phyloP scores from a whole-genome alignment of 352 stramenopile genomes.

The Phytophthora syringae region DNA sequence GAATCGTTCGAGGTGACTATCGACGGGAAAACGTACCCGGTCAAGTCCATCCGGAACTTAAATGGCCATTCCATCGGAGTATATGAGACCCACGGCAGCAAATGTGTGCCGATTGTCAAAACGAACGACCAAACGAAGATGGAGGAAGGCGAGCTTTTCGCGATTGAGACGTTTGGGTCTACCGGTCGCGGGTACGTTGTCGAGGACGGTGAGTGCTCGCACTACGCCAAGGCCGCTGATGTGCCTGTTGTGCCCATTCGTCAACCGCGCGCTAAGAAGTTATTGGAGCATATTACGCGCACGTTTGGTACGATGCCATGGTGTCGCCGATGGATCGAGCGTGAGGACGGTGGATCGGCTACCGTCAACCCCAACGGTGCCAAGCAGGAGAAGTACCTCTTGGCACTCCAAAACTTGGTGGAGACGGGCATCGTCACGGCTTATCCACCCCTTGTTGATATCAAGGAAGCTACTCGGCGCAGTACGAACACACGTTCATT shows the following conservation, averaged over 20 bases:
- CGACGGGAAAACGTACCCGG: constrained; percentile 94
- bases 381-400: constrained; percentile 98
- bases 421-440: constrained; percentile 95
- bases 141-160: constrained; percentile 98
- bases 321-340: constrained; percentile 97
- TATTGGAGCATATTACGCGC: constrained; percentile 98
- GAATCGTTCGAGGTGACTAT: constrained; percentile 98
- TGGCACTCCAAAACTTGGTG: constrained; percentile 97
- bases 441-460: constrained; percentile 97
- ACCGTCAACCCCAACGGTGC: constrained; percentile 92
- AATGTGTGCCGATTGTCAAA: constrained; percentile 98
- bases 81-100: constrained; percentile 97
- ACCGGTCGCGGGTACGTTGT: constrained; percentile 89
- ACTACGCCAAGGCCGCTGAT: constrained; percentile 98
- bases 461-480: constrained; percentile 97
- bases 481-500: constrained; percentile 99
- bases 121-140: constrained; percentile 93
- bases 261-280: constrained; percentile 91
- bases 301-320: constrained; percentile 99
- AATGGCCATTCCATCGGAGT: constrained; percentile 98
- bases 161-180: constrained; percentile 97
- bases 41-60: constrained; percentile 97
- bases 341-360: constrained; percentile 96
- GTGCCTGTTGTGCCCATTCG: constrained; percentile 94
- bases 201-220: constrained; percentile 96